These are phyloP conservation scores for Arthrobotrys sphaeroides DNA, from an alignment of 2,329 filamentous ascomycete species.

Conservation along the genomic window DNA sequence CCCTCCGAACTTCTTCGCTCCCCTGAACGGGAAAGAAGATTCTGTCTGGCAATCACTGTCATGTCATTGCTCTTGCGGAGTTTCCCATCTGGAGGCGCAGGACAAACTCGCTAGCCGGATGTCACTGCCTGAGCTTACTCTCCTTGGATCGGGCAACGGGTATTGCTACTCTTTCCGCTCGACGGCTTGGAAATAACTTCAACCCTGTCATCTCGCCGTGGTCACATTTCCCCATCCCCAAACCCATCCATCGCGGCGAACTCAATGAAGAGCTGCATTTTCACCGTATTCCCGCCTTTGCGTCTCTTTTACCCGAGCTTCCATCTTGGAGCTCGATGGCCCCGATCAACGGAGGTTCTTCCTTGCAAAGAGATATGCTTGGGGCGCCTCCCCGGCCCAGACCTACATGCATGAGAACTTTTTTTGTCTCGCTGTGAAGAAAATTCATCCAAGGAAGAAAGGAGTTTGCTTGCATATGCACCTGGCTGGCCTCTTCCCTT, in stretches of 20 bases:
- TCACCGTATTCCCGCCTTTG: conserved; percentile 11
- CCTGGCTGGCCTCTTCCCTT: conserved; percentile 26
- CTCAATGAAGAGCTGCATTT: conserved; percentile 16
- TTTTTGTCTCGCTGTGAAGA: conserved; percentile 16
- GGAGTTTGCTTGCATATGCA: conserved; percentile 46
- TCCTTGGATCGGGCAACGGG: not conserved
- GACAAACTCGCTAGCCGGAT: conserved; percentile 28
- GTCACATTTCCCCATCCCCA: conserved; percentile 13
- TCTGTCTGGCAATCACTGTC: not conserved
- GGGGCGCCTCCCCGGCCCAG: conserved; percentile 22
- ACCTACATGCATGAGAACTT: conserved; percentile 28
- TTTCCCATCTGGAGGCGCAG: conserved; percentile 20
- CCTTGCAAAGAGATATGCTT: conserved; percentile 43
- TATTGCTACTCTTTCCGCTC: conserved; percentile 21
- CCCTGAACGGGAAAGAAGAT: not conserved
- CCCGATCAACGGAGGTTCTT: conserved; percentile 50
- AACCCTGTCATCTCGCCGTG: conserved; percentile 1
- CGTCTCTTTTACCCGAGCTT: conserved; percentile 43
- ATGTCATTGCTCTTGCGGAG: conserved; percentile 13
- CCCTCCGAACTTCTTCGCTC: conserved; percentile 3
- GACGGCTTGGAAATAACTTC: conserved; percentile 15
- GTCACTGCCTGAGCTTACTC: conserved; percentile 20
- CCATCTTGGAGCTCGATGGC: conserved; percentile 16
- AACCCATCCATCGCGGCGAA: conserved; percentile 11
- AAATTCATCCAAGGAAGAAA: conserved; percentile 25